Evolutionary conservation across 768 basidiomycete species (phyloP), one percentile per base, ranked within the genome.

Genomic region (Fibroporia radiculosa): DNA sequence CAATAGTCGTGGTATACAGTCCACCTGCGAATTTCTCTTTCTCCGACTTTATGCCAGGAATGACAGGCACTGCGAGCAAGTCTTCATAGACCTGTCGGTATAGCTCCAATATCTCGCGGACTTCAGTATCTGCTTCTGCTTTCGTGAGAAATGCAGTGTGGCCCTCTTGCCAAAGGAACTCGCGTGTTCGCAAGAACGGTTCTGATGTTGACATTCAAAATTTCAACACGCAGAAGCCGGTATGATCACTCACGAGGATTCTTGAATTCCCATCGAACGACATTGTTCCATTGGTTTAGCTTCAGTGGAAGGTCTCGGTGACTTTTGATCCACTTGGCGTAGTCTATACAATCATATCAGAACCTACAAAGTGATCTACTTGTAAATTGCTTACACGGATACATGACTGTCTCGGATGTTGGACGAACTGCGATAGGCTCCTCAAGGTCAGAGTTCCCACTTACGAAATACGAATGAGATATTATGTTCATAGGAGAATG

Each of bases 81-180:
- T 99, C 96, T 64, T 95, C 90, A 67, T 93, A 99, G 6, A 98
- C 88, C 46, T 81, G 84, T 26, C 88, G 83, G 69, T 99, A 99
- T 50, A 97, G 82, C 45, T 96, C 93, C 56, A 99, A 84, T 56
- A 99, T 98, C 46, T 95, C 77, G 16, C 75, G 80, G 13, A 98
- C 96, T 67, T 98, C 96, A 40, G 67, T 70, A 57, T 91, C 96
- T 20, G 95, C 95, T 63, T 97, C 95, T 3, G 70, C 60, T 65
- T 93, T 86, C 53, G 85, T 89, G 34, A 93, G 74, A 66, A 85
- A 81, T 3, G 96, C 95, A 7, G 96, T 98, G 70, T 99, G 96
- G 28, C 96, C 96, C 66, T 99, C 96, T 69, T 99, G 96, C 96
- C 96, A 99, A n/a, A 99, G 72, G 76, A 97, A 99, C 69, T 99